Percentiles rank a stretch among this genome's conserved stretches.
Conservation (phyloP, 1,139 yeast genomes). For the Diutina catenulata region DNA sequence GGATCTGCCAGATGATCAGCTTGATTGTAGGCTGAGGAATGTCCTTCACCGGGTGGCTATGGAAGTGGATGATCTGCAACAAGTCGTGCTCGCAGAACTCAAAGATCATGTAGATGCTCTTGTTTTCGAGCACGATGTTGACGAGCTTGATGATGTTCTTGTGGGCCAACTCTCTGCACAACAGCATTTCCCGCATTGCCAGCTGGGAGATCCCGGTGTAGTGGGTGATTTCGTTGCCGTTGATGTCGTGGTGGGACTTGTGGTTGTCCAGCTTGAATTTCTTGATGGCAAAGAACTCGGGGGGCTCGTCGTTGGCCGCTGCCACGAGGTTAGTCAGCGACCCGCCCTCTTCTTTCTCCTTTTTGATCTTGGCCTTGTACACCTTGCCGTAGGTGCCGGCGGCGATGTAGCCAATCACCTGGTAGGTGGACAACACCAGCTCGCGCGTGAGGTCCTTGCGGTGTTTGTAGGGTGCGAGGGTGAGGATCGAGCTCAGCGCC, state of each 20-base stretch:
- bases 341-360: slow-evolving; percentile 6
- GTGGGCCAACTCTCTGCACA: slow-evolving; percentile 79
- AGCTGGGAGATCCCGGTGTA: slow-evolving; percentile 95
- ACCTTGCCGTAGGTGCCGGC: slow-evolving; percentile 98
- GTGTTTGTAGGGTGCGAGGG: slow-evolving; percentile 60
- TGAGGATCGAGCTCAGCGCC: slow-evolving; percentile 59
- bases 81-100: slow-evolving; percentile 95
- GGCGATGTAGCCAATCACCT: slow-evolving; percentile 88
- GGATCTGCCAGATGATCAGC: slow-evolving; percentile 81
- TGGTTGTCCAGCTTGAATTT: slow-evolving; percentile 92
- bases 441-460: slow-evolving; percentile 61
- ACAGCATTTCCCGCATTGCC: slow-evolving; percentile 92
- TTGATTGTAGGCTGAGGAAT: slow-evolving; percentile 72
- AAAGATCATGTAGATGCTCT: slow-evolving; percentile 87
- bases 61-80: slow-evolving; percentile 85
- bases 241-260: slow-evolving; percentile 27
- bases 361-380: slow-evolving; percentile 56
- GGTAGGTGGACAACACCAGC: slow-evolving; percentile 71
- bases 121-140: slow-evolving; percentile 82
- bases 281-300: slow-evolving; percentile 65
- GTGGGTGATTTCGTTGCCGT: slow-evolving; percentile 69
- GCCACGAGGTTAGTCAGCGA: too few species aligned
- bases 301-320: slow-evolving; percentile 8
- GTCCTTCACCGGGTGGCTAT: slow-evolving; percentile 73
- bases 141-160: slow-evolving; percentile 68